phyloP scores from a whole-genome alignment of 768 basidiomycete species.

The Panaeolus cyanescens region DNA sequence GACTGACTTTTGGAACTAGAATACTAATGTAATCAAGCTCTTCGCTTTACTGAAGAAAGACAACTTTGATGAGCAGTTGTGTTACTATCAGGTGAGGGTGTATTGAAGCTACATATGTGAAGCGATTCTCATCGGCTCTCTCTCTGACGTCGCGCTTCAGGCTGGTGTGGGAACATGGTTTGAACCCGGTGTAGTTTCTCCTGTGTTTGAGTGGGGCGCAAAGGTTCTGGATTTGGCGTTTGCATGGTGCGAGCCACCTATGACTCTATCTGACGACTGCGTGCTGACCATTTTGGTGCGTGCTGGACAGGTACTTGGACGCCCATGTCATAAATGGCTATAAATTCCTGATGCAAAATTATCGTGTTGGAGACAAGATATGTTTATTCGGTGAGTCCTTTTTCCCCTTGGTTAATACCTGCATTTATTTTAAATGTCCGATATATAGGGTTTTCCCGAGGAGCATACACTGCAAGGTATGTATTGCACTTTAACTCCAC shows the following conservation, averaged over 20 bases:
- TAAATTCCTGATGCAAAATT: slow-evolving; percentile 78
- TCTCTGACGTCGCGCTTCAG: slow-evolving; percentile 18
- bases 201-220: slow-evolving; percentile 58
- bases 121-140: neutral
- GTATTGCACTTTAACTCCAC: slow-evolving; percentile 26
- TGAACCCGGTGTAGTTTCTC: slow-evolving; percentile 66
- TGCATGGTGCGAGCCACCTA: slow-evolving; percentile 56
- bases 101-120: neutral
- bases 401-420: neutral
- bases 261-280: neutral
- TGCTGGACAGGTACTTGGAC: slow-evolving; percentile 58
- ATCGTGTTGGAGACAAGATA: slow-evolving; percentile 69
- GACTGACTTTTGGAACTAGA: slow-evolving; percentile 28
- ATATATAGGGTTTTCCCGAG: slow-evolving; percentile 64
- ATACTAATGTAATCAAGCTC: slow-evolving; percentile 73
- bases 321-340: slow-evolving; percentile 77
- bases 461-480: slow-evolving; percentile 45
- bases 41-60: slow-evolving; percentile 70
- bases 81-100: slow-evolving; percentile 67
- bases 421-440: slow-evolving; percentile 32
- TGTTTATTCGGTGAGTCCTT: slow-evolving; percentile 63
- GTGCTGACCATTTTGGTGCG: neutral
- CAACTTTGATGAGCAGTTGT: slow-evolving; percentile 52
- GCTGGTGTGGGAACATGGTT: slow-evolving; percentile 54
- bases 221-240: slow-evolving; percentile 67